phyloP scores from a whole-genome alignment of 331 rosid genomes.

The Stylosanthes scabra region DNA sequence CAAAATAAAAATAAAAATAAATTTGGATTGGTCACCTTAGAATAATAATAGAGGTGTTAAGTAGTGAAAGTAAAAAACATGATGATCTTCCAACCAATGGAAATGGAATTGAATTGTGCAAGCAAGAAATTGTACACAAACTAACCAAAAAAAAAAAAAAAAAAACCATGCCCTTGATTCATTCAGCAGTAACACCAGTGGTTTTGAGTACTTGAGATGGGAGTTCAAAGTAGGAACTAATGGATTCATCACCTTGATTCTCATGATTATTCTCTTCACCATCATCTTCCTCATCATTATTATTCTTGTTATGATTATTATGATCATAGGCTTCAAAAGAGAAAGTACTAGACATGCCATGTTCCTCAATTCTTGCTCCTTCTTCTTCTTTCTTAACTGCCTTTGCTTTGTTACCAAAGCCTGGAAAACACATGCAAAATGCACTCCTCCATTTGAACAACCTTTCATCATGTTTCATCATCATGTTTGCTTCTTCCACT shows the following conservation, averaged over 20 bases:
- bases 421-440: slow-evolving; percentile 29
- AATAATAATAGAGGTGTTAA: no score
- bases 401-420: slow-evolving; percentile 48
- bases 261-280: slow-evolving; percentile 24
- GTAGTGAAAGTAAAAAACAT: no score
- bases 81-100: no score
- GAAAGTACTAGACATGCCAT: slow-evolving; percentile 56
- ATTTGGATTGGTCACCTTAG: no score
- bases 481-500: not conserved
- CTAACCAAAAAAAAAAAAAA: no score
- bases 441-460: slow-evolving; percentile 3
- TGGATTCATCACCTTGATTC: slow-evolving; percentile 40
- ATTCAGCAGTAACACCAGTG: slow-evolving; percentile 39
- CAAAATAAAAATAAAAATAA: no score
- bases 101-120: no score
- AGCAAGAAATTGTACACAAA: no score
- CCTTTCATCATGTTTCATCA: not conserved
- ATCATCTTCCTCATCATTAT: no score
- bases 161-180: not conserved
- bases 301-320: slow-evolving; percentile 36
- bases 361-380: slow-evolving; percentile 37
- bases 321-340: slow-evolving; percentile 68
- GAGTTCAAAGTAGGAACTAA: slow-evolving; percentile 70
- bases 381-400: slow-evolving; percentile 51
- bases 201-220: slow-evolving; percentile 59